phyloP scores from a whole-genome alignment of 176 grass and related monocot species.

The Bonia amplexicaulis region DNA sequence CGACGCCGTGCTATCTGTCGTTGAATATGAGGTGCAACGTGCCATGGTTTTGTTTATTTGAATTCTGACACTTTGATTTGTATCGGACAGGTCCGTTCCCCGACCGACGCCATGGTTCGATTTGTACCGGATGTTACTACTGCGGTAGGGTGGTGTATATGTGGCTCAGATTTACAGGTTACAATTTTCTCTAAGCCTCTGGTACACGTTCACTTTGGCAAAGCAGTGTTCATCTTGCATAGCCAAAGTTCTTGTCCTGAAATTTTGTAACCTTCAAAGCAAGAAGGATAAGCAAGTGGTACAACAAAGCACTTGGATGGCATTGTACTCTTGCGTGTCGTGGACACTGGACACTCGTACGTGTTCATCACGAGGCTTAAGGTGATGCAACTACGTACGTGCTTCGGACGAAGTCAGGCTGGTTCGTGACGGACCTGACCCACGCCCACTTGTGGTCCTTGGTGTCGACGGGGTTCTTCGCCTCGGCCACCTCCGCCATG shows the following conservation, averaged over 20 bases:
- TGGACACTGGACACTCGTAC: background rate
- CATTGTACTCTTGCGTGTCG: background rate
- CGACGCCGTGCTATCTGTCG: too few species aligned
- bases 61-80: too few species aligned
- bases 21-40: too few species aligned
- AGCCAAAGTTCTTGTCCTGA: background rate
- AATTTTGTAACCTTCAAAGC: background rate
- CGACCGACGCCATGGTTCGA: too few species aligned
- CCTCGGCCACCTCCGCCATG: slow-evolving; percentile 34
- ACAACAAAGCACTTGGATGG: background rate
- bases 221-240: background rate
- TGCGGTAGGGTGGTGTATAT: too few species aligned
- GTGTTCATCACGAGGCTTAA: background rate
- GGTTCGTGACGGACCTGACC: slow-evolving; percentile 45
- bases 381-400: background rate
- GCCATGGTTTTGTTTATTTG: too few species aligned
- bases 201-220: too few species aligned
- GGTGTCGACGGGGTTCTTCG: slow-evolving; percentile 36
- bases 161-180: too few species aligned
- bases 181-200: too few species aligned
- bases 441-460: slow-evolving; percentile 53
- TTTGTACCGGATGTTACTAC: too few species aligned
- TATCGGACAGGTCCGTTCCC: too few species aligned
- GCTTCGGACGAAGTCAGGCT: slow-evolving; percentile 39
- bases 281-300: background rate